These are phyloP conservation scores for Emericellopsis terricola DNA, from an alignment of 495 filamentous ascomycete species.

Conservation along the genomic window DNA sequence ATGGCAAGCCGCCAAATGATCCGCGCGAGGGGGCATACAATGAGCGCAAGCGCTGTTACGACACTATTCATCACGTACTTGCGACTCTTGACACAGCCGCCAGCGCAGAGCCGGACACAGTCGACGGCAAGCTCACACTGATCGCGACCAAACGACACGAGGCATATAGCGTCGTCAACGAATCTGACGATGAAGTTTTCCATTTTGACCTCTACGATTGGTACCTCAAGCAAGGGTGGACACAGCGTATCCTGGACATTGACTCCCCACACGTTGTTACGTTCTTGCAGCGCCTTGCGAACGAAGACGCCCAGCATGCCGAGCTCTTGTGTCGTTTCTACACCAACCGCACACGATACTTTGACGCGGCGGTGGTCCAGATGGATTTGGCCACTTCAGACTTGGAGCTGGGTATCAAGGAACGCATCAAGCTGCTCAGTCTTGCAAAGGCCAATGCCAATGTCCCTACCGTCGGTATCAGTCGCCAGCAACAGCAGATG, in stretches of 20 bases:
- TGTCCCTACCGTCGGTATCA: constrained; percentile 49
- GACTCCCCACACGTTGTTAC: constrained; percentile 67
- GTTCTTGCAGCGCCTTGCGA: constrained; percentile 63
- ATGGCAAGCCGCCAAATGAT: constrained; percentile 41
- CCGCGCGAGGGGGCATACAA: constrained; percentile 44
- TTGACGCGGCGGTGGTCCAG: constrained; percentile 74
- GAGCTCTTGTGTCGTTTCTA: constrained; percentile 91
- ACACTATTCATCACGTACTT: constrained; percentile 61
- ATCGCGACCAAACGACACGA: constrained; percentile 64
- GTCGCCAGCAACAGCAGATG: constrained; percentile 55
- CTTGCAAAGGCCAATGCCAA: constrained; percentile 75
- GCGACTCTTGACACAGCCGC: constrained; percentile 54
- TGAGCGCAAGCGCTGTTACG: constrained; percentile 62
- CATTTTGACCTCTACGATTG: constrained; percentile 91
- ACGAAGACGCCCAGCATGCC: constrained; percentile 50
- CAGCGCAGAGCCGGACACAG: constrained; percentile 41
- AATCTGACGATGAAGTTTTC: constrained; percentile 78
- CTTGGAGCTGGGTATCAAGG: constrained; percentile 54
- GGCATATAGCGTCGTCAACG: constrained; percentile 72
- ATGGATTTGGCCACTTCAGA: constrained; percentile 63
- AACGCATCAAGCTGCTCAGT: constrained; percentile 76
- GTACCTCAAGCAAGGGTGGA: constrained; percentile 73
- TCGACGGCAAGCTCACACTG: constrained; percentile 61
- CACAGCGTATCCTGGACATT: constrained; percentile 65
- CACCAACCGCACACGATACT: constrained; percentile 57